Evolutionary conservation across 345 rosid species (phyloP), one percentile per base, ranked within the genome.

Genomic region (Hypericum androsaemum): DNA sequence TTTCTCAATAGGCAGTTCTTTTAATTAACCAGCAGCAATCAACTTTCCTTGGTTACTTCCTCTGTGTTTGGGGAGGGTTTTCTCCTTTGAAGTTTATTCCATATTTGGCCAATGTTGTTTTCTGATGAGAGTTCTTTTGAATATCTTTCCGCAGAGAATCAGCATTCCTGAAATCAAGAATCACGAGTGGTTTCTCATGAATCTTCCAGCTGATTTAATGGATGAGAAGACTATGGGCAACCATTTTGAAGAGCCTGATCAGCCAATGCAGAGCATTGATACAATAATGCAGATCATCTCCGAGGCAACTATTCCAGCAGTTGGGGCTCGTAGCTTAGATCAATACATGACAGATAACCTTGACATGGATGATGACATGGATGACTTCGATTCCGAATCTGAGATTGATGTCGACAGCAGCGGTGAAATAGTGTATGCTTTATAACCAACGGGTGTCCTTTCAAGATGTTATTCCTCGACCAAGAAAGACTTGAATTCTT

Each of bases 371-470:
- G 71, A 67, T 46, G 71, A 67, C 53, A 67, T 67, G 66, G 37
- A 44, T 1, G 71, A 67, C 56, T 52, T 67, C 1, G 71, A 67
- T 52, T 67, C 66, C 28, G 71, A 67, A 52, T 67, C 71, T 10
- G 71, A 67, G 71, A 58, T 61, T 43, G 71, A 67, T 57, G 47
- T 67, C 0, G 71, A 67, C 50, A 67, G 71, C 61, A 67, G 66
- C 5, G 71, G 66, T 37, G 71, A 67, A 51, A 62, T 67, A 15
- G 59, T 67, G 37, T 61, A 57, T 56, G 71, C 71, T 39, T 11
- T 52, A 14, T 57, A 41, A 67, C 12, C 35, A 8, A 5, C 9
- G 11, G 54, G 36, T 37, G 17, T 45, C 39, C 22, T 57, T 13
- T 7, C 43, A 37, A 12, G 53, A 8, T 39, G 50, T 41, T 7